Evolutionary conservation across 345 rosid genomes (phyloP).

Genomic region (Balakata baccata): DNA sequence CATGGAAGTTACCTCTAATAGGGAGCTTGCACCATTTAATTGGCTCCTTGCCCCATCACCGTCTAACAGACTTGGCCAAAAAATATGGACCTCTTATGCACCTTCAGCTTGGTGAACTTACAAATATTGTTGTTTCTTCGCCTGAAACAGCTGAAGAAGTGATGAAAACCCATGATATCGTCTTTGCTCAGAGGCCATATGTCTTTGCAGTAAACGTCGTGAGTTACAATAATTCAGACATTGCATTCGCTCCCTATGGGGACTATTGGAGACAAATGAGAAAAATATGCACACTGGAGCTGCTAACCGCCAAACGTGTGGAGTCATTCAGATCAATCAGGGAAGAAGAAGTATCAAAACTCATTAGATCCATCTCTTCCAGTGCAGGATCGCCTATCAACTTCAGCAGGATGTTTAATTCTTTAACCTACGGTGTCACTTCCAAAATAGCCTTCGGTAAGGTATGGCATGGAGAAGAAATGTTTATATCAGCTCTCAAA

Average conservation of each 20-base stretch:
- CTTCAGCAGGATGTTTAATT: constrained; percentile 5
- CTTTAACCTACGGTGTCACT: not conserved
- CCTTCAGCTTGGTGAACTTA: constrained; percentile 15
- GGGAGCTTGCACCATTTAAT: constrained; percentile 17
- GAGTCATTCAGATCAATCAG: constrained; percentile 6
- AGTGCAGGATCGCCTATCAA: constrained; percentile 2
- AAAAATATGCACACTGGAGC: constrained; percentile 8
- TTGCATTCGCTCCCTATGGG: constrained; percentile 8
- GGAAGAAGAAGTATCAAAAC: constrained; percentile 10
- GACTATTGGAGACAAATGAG: constrained; percentile 12
- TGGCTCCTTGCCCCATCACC: constrained; percentile 12
- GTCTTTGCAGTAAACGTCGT: not conserved
- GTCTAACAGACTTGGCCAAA: constrained; percentile 12
- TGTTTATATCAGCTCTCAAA: not conserved
- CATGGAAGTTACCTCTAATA: constrained; percentile 14
- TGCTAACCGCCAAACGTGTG: constrained; percentile 8
- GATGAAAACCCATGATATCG: constrained; percentile 20
- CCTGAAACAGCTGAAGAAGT: constrained; percentile 19
- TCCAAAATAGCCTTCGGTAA: constrained; percentile 1
- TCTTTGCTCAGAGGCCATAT: constrained; percentile 11
- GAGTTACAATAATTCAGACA: not conserved
- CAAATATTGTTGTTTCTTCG: constrained; percentile 10
- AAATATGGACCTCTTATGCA: constrained; percentile 18
- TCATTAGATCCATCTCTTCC: not conserved
- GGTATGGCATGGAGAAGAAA: constrained; percentile 3